phyloP scores from a whole-genome alignment of 768 basidiomycete genomes.

The Serendipita sp. region DNA sequence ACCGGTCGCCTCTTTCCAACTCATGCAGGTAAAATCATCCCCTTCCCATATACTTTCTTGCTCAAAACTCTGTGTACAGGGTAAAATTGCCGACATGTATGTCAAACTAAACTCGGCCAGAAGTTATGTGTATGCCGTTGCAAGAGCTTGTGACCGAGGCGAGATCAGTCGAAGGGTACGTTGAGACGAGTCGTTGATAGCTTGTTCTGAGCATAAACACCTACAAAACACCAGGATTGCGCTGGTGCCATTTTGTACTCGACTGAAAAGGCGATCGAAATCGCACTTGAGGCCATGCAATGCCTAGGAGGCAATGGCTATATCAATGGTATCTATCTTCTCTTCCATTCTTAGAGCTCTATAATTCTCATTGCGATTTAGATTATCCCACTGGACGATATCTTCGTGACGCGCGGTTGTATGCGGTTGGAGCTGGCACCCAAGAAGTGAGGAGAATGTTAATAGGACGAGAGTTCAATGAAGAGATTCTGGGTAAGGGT shows the following conservation, averaged over 20 bases:
- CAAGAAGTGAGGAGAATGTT: conserved; percentile 92
- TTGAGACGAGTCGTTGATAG: conserved; percentile 10
- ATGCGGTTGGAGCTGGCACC: conserved; percentile 92
- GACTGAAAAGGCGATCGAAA: conserved; percentile 82
- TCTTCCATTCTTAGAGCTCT: neutral
- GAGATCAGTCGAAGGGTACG: conserved; percentile 61
- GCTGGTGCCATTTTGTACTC: conserved; percentile 90
- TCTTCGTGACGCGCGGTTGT: conserved; percentile 72
- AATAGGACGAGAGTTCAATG: conserved; percentile 85
- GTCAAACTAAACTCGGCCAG: conserved; percentile 79
- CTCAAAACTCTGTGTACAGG: neutral
- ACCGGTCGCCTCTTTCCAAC: conserved; percentile 77
- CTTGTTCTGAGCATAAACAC: neutral
- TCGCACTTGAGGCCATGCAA: conserved; percentile 82
- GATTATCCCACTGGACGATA: conserved; percentile 85
- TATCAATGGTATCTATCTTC: conserved; percentile 56
- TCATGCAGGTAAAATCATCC: conserved; percentile 59
- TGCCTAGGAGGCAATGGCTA: conserved; percentile 92
- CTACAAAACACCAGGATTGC: conserved; percentile 48
- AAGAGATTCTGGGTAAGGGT: conserved; percentile 29
- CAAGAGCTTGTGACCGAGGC: conserved; percentile 69
- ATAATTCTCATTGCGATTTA: conserved; percentile 17
- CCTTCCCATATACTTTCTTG: neutral
- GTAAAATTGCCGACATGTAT: conserved; percentile 64
- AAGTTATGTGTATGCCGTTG: conserved; percentile 87